Conservation (phyloP, 768 basidiomycete species). For the Leucosporidium creatinivorum region DNA sequence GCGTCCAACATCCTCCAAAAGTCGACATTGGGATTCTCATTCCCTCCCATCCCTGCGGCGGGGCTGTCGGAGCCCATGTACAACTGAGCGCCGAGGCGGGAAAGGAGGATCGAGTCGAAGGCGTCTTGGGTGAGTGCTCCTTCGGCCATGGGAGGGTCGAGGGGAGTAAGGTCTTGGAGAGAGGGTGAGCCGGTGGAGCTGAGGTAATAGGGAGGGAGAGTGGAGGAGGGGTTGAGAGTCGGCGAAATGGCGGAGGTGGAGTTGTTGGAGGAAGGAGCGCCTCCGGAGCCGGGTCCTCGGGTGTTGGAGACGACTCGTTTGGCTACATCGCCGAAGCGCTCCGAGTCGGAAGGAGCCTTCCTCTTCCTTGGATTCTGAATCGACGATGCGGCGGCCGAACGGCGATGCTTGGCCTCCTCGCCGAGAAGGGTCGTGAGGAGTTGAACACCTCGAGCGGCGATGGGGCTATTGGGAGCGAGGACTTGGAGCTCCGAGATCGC, state of each 20-base stretch:
- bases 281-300: no score
- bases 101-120: constrained; percentile 18
- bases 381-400: background rate
- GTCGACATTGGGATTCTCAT: constrained; percentile 4
- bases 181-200: background rate
- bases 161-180: no score
- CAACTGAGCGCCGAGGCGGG: background rate
- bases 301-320: constrained; percentile 11
- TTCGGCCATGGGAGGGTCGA: constrained; percentile 3
- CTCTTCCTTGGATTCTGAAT: background rate
- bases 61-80: background rate
- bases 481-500: constrained; percentile 18
- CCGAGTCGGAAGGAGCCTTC: background rate
- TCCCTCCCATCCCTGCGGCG: background rate
- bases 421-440: constrained; percentile 26
- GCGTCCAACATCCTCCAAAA: constrained; percentile 17
- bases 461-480: constrained; percentile 1
- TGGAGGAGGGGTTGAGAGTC: background rate
- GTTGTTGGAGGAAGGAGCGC: no score
- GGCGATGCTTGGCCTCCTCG: constrained; percentile 28
- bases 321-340: constrained; percentile 6
- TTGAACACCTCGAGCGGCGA: constrained; percentile 26
- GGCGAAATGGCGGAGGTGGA: background rate
- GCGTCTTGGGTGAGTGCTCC: constrained; percentile 5
- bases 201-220: no score